Percentiles rank a stretch among this genome's conserved stretches.
These are phyloP conservation scores for Bremia lactucae DNA, from an alignment of 352 stramenopile genomes.

Conservation along the genomic window DNA sequence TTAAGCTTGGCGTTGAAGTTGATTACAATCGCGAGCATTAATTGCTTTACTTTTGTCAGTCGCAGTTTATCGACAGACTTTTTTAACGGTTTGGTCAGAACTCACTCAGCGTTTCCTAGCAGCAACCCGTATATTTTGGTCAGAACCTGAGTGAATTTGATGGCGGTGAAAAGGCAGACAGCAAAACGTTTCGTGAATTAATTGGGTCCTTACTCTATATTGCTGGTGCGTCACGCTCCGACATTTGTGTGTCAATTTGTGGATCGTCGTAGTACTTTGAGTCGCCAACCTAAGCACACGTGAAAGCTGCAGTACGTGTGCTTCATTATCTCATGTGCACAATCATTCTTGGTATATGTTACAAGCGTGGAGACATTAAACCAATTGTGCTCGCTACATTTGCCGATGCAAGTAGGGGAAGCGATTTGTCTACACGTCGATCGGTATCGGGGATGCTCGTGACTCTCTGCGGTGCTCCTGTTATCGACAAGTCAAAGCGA, in stretches of 20 bases:
- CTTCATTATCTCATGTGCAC: neutral
- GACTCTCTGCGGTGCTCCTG: neutral
- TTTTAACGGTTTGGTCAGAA: neutral
- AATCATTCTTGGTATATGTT: too few relatives aligned
- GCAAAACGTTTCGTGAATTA: neutral
- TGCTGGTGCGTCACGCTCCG: neutral
- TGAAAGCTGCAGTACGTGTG: neutral
- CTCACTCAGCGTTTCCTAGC: neutral
- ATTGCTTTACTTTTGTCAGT: neutral
- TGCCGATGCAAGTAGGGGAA: neutral
- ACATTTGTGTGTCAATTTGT: neutral
- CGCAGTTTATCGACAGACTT: neutral
- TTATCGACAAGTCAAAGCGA: neutral
- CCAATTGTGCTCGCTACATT: too few relatives aligned
- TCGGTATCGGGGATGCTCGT: neutral
- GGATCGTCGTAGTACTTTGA: neutral
- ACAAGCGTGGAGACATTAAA: too few relatives aligned
- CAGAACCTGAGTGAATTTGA: neutral
- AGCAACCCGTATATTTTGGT: neutral
- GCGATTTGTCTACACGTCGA: neutral
- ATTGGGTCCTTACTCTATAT: too few relatives aligned
- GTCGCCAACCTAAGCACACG: neutral
- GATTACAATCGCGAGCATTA: neutral
- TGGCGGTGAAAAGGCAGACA: neutral
- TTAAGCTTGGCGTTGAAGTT: too few relatives aligned